Evolutionary conservation across 306 rosid species (phyloP).

Genomic region (Vigna nakashimae): DNA sequence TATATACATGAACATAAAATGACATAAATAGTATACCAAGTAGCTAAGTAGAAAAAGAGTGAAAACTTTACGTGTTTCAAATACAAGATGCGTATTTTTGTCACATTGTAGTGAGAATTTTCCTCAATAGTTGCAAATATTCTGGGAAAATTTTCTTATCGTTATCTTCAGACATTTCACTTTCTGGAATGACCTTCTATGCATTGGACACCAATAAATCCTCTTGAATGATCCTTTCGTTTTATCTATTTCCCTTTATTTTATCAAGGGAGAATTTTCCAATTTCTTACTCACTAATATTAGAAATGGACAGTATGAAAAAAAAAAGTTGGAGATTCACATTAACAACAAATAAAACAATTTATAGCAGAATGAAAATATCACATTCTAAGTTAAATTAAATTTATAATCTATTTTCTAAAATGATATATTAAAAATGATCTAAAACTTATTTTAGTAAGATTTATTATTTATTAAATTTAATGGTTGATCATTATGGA

Average conservation of each 20-base stretch:
- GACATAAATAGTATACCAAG: too few species aligned
- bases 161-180: constrained; percentile 11
- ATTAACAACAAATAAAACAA: too few species aligned
- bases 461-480: too few species aligned
- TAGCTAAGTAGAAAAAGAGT: background rate
- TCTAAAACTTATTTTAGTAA: too few species aligned
- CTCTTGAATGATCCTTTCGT: background rate
- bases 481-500: too few species aligned
- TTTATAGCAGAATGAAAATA: background rate
- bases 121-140: background rate
- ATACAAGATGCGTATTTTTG: background rate
- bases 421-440: too few species aligned
- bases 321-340: too few species aligned
- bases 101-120: background rate
- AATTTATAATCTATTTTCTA: too few species aligned
- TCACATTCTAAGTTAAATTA: too few species aligned
- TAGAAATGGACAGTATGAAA: too few species aligned
- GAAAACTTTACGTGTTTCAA: background rate
- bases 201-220: constrained; percentile 3
- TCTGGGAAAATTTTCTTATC: constrained; percentile 19
- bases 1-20: too few species aligned
- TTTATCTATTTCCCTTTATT: background rate
- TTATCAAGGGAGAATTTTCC: background rate
- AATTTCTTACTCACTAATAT: background rate
- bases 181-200: background rate